These are phyloP conservation scores for Ciborinia camelliae DNA, from an alignment of 2,329 filamentous ascomycete genomes.

Conservation along the genomic window DNA sequence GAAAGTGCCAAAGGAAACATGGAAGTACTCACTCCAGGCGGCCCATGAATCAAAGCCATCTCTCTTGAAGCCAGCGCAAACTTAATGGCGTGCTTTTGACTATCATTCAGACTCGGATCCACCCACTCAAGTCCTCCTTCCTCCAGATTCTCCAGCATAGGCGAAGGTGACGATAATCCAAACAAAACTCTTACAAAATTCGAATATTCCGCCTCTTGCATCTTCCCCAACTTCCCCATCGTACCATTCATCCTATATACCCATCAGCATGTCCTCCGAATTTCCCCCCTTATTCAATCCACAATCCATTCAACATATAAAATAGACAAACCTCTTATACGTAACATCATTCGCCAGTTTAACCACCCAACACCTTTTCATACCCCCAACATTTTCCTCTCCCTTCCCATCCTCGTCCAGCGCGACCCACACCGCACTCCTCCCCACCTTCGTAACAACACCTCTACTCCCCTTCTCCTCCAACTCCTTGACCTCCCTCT, in stretches of 20 bases:
- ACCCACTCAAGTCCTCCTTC: conserved; percentile 57
- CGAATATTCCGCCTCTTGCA: conserved; percentile 56
- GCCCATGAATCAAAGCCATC: conserved; percentile 87
- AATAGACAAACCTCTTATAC: conserved; percentile 43
- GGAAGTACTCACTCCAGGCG: conserved; percentile 63
- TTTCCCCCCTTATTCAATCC: neutral
- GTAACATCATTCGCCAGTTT: conserved; percentile 69
- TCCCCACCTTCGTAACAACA: conserved; percentile 64
- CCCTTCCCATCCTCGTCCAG: conserved; percentile 60
- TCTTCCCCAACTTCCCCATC: conserved; percentile 58
- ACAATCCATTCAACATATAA: neutral
- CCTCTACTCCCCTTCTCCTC: conserved; percentile 66
- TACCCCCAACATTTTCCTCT: conserved; percentile 39
- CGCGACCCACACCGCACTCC: conserved; percentile 60
- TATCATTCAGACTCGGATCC: conserved; percentile 60
- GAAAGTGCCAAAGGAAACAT: neutral
- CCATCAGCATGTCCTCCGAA: conserved; percentile 14
- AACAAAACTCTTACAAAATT: conserved; percentile 61
- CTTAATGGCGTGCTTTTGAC: conserved; percentile 65
- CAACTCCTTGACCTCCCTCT: conserved; percentile 68
- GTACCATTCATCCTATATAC: conserved; percentile 58
- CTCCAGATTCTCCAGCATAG: conserved; percentile 44
- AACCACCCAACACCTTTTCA: conserved; percentile 56
- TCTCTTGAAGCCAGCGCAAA: conserved; percentile 82
- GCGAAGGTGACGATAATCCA: conserved; percentile 52